phyloP scores from a whole-genome alignment of 768 basidiomycete species.

The Suillus hirtellus region DNA sequence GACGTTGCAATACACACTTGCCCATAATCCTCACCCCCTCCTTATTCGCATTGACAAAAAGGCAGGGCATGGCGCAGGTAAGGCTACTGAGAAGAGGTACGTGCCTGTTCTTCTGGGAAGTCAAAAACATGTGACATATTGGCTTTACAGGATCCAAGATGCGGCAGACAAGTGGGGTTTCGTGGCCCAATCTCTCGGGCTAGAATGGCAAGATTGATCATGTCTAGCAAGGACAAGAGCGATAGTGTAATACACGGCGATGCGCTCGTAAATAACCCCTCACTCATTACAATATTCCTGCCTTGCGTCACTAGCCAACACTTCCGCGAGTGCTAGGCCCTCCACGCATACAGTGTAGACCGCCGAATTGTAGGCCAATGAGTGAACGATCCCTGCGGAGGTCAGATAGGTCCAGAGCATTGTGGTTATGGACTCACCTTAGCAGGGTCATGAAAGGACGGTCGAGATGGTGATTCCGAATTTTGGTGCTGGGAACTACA shows the following conservation, averaged over 20 bases:
- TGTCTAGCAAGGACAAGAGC: not conserved
- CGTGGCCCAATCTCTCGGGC: conserved; percentile 64
- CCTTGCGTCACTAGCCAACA: too few species aligned
- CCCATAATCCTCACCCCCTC: conserved; percentile 70
- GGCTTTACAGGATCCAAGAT: conserved; percentile 61
- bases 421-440: too few species aligned
- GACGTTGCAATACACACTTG: conserved; percentile 64
- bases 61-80: conserved; percentile 80
- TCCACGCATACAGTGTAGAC: too few species aligned
- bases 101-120: conserved; percentile 10
- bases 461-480: too few species aligned
- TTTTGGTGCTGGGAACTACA: too few species aligned
- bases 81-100: conserved; percentile 69
- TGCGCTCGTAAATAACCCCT: not conserved
- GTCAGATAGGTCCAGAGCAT: too few species aligned
- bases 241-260: not conserved
- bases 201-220: conserved; percentile 35
- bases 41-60: conserved; percentile 79
- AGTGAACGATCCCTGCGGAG: too few species aligned
- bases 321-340: too few species aligned
- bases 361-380: too few species aligned
- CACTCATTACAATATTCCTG: too few species aligned
- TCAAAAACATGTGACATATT: not conserved
- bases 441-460: too few species aligned
- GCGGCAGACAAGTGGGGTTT: conserved; percentile 79